These are phyloP conservation scores for Beauveria sp. DNA, from an alignment of 2,329 filamentous ascomycete species.

Conservation along the genomic window DNA sequence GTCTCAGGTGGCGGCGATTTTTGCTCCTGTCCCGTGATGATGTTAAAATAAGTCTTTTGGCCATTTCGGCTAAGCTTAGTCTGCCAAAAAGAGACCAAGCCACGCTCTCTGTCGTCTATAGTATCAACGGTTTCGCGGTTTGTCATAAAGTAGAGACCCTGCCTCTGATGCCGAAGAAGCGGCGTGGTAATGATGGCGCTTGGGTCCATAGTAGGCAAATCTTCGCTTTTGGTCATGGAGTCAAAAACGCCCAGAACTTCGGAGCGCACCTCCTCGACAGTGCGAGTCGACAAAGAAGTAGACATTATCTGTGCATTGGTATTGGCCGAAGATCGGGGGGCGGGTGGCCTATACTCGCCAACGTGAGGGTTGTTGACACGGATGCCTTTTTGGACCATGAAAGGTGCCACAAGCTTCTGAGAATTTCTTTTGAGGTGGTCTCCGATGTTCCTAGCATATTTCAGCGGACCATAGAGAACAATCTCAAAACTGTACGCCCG, in stretches of 20 bases:
- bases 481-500: conserved; percentile 57
- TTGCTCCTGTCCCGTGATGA: conserved; percentile 70
- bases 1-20: conserved; percentile 56
- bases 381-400: conserved; percentile 58
- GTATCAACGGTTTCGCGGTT: conserved; percentile 62
- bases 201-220: conserved; percentile 67
- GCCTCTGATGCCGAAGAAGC: conserved; percentile 79
- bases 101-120: conserved; percentile 50
- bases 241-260: conserved; percentile 87
- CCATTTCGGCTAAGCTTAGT: conserved; percentile 43
- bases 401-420: conserved; percentile 59
- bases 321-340: conserved; percentile 23
- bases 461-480: conserved; percentile 71
- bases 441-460: conserved; percentile 58
- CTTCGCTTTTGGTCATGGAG: conserved; percentile 66
- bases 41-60: conserved; percentile 63
- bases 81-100: conserved; percentile 72
- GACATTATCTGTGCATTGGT: conserved; percentile 15
- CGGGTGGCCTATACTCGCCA: conserved; percentile 38
- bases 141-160: conserved; percentile 81
- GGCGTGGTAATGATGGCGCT: conserved; percentile 53
- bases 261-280: conserved; percentile 76
- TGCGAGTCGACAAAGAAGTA: conserved; percentile 40
- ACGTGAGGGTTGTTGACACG: conserved; percentile 72
- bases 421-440: conserved; percentile 55